Conservation (phyloP, 139 green algal species). For the Asterochloris erici region DNA sequence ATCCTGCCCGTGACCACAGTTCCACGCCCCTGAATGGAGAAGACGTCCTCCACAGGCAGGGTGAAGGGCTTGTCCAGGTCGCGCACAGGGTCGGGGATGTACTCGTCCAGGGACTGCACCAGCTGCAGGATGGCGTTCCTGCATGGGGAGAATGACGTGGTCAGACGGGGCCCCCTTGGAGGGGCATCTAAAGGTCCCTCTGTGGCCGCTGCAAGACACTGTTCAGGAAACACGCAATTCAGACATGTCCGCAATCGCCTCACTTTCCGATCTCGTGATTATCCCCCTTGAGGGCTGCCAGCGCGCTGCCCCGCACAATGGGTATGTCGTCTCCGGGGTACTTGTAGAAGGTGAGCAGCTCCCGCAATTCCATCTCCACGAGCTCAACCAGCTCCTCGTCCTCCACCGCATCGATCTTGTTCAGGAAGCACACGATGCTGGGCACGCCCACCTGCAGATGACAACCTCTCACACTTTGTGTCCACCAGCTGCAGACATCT, state of each 20-base stretch:
- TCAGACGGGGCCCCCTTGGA: background rate
- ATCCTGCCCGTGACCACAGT: slow-evolving; percentile 94
- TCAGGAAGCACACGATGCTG: slow-evolving; percentile 95
- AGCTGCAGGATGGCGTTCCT: slow-evolving; percentile 84
- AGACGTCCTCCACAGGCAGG: slow-evolving; percentile 98
- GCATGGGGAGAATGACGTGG: slow-evolving; percentile 8
- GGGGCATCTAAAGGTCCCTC: background rate
- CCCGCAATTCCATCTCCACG: slow-evolving; percentile 98
- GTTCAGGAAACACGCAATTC: background rate
- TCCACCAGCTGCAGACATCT: too few relatives aligned
- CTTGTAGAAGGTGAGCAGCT: slow-evolving; percentile 98
- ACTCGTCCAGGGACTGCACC: slow-evolving; percentile 85
- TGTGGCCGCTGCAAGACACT: background rate
- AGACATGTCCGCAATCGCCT: background rate
- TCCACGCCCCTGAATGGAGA: slow-evolving; percentile 92
- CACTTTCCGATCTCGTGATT: slow-evolving; percentile 72
- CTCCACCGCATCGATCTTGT: slow-evolving; percentile 97
- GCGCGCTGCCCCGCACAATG: slow-evolving; percentile 80
- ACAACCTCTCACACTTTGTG: too few relatives aligned
- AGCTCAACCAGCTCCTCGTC: slow-evolving; percentile 97
- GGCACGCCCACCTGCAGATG: slow-evolving; percentile 89
- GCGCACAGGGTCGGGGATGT: slow-evolving; percentile 77
- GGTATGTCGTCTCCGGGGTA: slow-evolving; percentile 92
- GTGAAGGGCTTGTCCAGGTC: slow-evolving; percentile 95
- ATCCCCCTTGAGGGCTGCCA: slow-evolving; percentile 87